Percentiles rank a stretch among this genome's conserved stretches.
Conservation (phyloP, 2,329 filamentous ascomycete species). For the Cercospora brassicicola region DNA sequence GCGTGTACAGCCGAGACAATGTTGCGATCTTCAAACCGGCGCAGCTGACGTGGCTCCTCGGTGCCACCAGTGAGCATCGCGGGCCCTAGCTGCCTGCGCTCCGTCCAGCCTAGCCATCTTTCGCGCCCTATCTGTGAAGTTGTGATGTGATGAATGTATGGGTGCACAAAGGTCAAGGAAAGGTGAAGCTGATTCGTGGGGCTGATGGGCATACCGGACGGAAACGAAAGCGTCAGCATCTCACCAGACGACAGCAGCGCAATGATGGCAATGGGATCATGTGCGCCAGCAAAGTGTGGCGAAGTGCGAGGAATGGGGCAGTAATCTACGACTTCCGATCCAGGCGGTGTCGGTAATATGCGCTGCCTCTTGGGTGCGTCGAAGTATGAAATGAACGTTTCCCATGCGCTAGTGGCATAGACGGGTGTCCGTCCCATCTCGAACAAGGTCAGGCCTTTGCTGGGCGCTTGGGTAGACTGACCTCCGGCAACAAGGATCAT, state of each 20-base stretch:
- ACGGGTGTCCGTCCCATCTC: slow-evolving; percentile 86
- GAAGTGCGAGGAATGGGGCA: slow-evolving; percentile 78
- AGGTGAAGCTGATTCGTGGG: slow-evolving; percentile 91
- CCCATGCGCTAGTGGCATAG: slow-evolving; percentile 90
- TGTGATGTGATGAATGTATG: slow-evolving; percentile 73
- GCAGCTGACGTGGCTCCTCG: slow-evolving; percentile 66
- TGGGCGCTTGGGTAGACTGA: slow-evolving; percentile 62
- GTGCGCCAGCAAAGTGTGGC: slow-evolving; percentile 81
- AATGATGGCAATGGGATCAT: slow-evolving; percentile 86
- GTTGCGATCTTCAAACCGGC: slow-evolving; percentile 78
- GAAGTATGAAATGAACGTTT: slow-evolving; percentile 75
- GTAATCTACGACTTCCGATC: slow-evolving; percentile 75
- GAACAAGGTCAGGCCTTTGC: slow-evolving; percentile 81
- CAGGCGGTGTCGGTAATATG: slow-evolving; percentile 72
- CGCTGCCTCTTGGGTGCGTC: slow-evolving; percentile 70
- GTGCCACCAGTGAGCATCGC: slow-evolving; percentile 76
- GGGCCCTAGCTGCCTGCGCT: slow-evolving; percentile 76
- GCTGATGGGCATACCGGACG: slow-evolving; percentile 83
- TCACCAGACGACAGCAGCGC: slow-evolving; percentile 81
- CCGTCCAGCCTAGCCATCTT: slow-evolving; percentile 87
- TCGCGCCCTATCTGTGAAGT: slow-evolving; percentile 74
- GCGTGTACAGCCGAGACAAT: slow-evolving; percentile 84
- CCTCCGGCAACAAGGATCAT: slow-evolving; percentile 85
- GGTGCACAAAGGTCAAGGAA: slow-evolving; percentile 83
- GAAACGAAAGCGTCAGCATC: slow-evolving; percentile 85